Conservation (phyloP, 2,329 filamentous ascomycete genomes). For the Moelleriella libera region DNA sequence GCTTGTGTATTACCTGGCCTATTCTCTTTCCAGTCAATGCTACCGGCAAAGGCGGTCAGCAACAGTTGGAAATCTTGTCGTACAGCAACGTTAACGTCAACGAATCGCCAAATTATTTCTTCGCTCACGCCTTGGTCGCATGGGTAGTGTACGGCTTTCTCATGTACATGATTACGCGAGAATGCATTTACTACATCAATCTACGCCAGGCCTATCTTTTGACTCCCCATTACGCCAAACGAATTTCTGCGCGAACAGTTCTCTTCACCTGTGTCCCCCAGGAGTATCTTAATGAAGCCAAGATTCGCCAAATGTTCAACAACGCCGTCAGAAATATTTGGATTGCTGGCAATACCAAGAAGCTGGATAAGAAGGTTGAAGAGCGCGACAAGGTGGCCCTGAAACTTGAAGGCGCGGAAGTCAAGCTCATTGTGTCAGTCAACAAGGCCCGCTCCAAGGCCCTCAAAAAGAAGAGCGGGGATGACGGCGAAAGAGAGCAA, state of each 20-base stretch:
- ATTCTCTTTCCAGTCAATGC: slow-evolving; percentile 73
- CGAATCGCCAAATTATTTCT: slow-evolving; percentile 51
- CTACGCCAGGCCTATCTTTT: slow-evolving; percentile 88
- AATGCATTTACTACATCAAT: slow-evolving; percentile 88
- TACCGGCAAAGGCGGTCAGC: slow-evolving; percentile 53
- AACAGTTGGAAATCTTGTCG: slow-evolving; percentile 42
- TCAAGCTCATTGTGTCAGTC: slow-evolving; percentile 57
- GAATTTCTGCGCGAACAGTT: slow-evolving; percentile 81
- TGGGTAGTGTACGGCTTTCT: slow-evolving; percentile 82
- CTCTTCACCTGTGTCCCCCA: slow-evolving; percentile 80
- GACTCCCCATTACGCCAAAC: slow-evolving; percentile 66
- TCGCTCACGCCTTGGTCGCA: slow-evolving; percentile 66
- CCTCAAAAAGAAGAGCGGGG: slow-evolving; percentile 16
- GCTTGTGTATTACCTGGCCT: slow-evolving; percentile 71
- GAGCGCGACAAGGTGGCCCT: slow-evolving; percentile 62
- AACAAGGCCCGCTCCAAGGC: slow-evolving; percentile 22
- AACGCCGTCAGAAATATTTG: slow-evolving; percentile 69
- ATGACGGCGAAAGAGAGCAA: slow-evolving; percentile 22
- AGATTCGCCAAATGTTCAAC: slow-evolving; percentile 65
- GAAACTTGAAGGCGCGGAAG: slow-evolving; percentile 72
- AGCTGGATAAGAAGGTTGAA: slow-evolving; percentile 64
- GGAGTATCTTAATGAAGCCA: slow-evolving; percentile 59
- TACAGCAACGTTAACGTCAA: slow-evolving; percentile 30
- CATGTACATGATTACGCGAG: slow-evolving; percentile 77
- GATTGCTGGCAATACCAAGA: slow-evolving; percentile 61